phyloP scores from a whole-genome alignment of 2,329 filamentous ascomycete species.

The Diplodia corticola region DNA sequence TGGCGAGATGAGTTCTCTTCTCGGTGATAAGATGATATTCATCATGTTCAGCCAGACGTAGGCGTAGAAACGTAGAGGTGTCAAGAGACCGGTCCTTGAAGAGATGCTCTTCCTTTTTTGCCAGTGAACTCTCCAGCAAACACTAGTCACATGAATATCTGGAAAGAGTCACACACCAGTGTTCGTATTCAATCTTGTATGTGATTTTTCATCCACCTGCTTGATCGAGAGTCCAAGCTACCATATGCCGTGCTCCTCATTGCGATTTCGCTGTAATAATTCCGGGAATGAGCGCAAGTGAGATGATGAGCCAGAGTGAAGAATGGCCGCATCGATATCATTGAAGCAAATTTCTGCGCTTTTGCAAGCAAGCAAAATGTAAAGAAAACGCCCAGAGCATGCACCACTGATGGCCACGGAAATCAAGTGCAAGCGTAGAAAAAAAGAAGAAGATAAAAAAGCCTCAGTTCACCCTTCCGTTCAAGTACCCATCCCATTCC shows the following conservation, averaged over 20 bases:
- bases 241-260: neutral
- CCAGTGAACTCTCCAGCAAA: too few species aligned
- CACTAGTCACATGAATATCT: too few species aligned
- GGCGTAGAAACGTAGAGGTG: too few species aligned
- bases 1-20: too few species aligned
- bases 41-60: too few species aligned
- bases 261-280: neutral
- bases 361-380: neutral
- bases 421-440: neutral
- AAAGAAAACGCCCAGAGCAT: slow-evolving; percentile 11
- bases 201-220: neutral
- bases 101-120: too few species aligned
- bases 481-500: neutral
- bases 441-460: neutral
- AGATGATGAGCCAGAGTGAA: neutral
- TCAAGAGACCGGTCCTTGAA: too few species aligned
- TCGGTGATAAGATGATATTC: too few species aligned
- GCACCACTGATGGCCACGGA: neutral
- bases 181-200: neutral
- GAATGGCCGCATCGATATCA: neutral
- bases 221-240: neutral
- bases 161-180: too few species aligned
- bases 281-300: neutral
- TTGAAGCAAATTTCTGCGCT: neutral
- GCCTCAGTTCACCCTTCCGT: neutral